Conservation (phyloP, 495 filamentous ascomycete species). For the Bacidia rubella region DNA sequence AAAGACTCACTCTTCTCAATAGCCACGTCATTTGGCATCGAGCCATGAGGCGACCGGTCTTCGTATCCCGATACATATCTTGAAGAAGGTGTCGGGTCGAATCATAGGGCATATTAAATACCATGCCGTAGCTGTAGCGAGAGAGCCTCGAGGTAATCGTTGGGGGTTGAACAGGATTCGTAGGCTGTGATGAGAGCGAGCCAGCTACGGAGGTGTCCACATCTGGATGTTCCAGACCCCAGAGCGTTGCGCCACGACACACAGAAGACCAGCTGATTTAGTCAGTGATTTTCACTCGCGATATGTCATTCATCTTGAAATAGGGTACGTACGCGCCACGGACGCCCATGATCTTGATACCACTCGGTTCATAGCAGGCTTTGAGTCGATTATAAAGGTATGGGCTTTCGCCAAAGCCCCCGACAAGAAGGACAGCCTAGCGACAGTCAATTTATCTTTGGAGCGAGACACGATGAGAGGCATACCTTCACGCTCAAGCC, state of each 20-base stretch:
- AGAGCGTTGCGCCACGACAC: constrained; percentile 14
- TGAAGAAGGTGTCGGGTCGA: background rate
- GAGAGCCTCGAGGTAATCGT: constrained; percentile 11
- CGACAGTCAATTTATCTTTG: background rate
- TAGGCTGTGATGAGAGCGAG: background rate
- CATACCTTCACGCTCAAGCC: constrained; percentile 8
- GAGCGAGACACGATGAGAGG: background rate
- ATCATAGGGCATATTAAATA: constrained; percentile 2
- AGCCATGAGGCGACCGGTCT: background rate
- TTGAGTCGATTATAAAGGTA: constrained; percentile 48
- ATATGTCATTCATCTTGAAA: background rate
- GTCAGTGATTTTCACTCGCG: background rate
- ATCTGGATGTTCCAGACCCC: constrained; percentile 13
- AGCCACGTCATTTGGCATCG: constrained; percentile 8
- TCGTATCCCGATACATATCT: constrained; percentile 1
- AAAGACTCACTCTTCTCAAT: constrained; percentile 7
- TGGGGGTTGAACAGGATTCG: background rate
- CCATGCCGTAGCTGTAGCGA: constrained; percentile 13
- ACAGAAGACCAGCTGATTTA: constrained; percentile 12
- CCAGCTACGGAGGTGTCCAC: background rate
- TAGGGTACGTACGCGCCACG: constrained; percentile 10
- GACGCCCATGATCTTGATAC: constrained; percentile 45
- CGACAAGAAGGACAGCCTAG: constrained; percentile 52
- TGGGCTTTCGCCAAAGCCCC: constrained; percentile 55
- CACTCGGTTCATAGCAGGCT: constrained; percentile 20